Evolutionary conservation across 768 basidiomycete species (phyloP).

Genomic region (Clitopilus hobsonii): DNA sequence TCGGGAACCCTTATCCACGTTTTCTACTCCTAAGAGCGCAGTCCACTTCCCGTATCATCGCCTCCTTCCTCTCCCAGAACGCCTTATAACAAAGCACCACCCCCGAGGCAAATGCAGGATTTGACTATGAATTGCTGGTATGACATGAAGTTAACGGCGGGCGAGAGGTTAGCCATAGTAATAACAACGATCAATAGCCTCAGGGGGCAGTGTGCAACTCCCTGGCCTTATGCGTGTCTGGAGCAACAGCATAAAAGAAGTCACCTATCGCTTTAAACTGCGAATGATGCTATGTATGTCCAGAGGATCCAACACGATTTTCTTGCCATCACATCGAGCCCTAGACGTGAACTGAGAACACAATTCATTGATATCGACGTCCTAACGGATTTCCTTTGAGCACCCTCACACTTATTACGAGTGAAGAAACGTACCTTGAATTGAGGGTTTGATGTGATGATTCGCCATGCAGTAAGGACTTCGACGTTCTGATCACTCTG

Average conservation of each 20-base stretch:
- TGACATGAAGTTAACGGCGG: too few species aligned
- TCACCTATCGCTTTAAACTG: slow-evolving; percentile 23
- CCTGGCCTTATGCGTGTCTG: too few species aligned
- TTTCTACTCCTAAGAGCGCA: too few species aligned
- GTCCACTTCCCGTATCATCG: too few species aligned
- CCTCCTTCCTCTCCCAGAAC: too few species aligned
- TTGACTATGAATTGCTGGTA: too few species aligned
- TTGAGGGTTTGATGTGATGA: slow-evolving; percentile 66
- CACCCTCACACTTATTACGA: slow-evolving; percentile 1
- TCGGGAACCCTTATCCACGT: too few species aligned
- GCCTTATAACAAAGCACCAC: too few species aligned
- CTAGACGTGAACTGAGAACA: slow-evolving; percentile 78
- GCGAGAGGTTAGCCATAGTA: too few species aligned
- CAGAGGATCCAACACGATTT: slow-evolving; percentile 68
- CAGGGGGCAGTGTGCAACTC: too few species aligned
- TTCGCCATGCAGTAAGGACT: slow-evolving; percentile 75
- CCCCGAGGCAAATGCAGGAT: too few species aligned
- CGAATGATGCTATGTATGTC: slow-evolving; percentile 45
- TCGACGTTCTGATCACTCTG: slow-evolving; percentile 73
- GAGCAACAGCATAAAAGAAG: not conserved
- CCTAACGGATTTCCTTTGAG: slow-evolving; percentile 30
- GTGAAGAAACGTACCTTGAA: slow-evolving; percentile 60
- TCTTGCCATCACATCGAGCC: slow-evolving; percentile 80
- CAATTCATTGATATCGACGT: slow-evolving; percentile 73
- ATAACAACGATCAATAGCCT: too few species aligned